Base-by-base conservation (phyloP, 306 rosid genomes). In the Gastrolobium villosum region DNA sequence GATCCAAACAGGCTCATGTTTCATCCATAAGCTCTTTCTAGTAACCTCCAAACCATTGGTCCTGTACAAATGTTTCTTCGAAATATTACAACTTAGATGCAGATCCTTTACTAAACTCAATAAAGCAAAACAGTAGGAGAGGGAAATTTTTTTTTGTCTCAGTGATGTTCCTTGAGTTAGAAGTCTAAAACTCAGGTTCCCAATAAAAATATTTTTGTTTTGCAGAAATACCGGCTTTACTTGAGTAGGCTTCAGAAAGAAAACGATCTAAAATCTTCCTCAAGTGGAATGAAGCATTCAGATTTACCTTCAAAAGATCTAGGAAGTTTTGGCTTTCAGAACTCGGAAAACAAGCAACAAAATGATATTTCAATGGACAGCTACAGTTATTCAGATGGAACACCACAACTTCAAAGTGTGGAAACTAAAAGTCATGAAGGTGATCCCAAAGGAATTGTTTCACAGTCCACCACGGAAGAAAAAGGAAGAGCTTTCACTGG, bases 221-320 rank as follows among this genome's bases (percentile, higher is more conserved):
- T 80, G 82, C 96, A 96, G 99, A 96, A 96, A 81, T 96, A 93
- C 72, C 94, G 98, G 78, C 98, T 96, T 74, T 96, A 96, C 87
- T 79, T 93, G 94, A 84, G 94, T 75, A 82, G 99, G 86, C 81
- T 96, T 75, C 98, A 88, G 76, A 96, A 91, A 71, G 97, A 91
- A 36, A 86, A 81, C 11, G 96, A 90, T 11, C 83, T 74, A 6
- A 93, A 86, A 82, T 76, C 93, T 82, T 67, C 88, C 73, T 83
- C 87, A 44, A 83, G 81, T 57, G 99, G 93, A 63, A 72, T 75
- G 74, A 95, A 91, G 84, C 92, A 56, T 78, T 63, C 89, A 0
- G 98, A 95, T 68, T 79, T 78, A 39, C 43, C 86, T 73, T 46
- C 89, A n/a, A 91, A 85, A 76, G 98, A 90, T 70, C 76, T 84